phyloP scores from a whole-genome alignment of 1,284 basidiomycete genomes.

The Sanghuangporus weigelae region DNA sequence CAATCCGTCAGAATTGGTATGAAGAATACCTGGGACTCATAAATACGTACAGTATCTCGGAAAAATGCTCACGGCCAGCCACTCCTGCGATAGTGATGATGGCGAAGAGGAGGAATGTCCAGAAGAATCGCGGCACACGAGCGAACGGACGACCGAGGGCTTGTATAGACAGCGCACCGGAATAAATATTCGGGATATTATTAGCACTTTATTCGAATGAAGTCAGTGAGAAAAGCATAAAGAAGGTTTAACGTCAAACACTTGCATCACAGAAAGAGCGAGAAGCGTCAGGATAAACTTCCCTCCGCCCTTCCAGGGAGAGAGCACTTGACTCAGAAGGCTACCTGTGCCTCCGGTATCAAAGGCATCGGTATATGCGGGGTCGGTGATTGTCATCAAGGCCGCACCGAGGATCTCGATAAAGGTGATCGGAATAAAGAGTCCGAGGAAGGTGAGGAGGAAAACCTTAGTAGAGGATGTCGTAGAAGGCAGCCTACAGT shows the following conservation, averaged over 20 bases:
- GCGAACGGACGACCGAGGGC: slow-evolving; percentile 49
- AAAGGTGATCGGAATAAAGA: slow-evolving; percentile 52
- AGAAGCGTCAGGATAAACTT: slow-evolving; percentile 57
- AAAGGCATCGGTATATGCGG: slow-evolving; percentile 45
- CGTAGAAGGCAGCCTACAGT: slow-evolving; percentile 43
- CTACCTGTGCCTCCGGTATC: slow-evolving; percentile 45
- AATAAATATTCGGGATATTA: slow-evolving; percentile 58
- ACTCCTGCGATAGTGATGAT: slow-evolving; percentile 57
- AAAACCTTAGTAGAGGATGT: slow-evolving; percentile 46
- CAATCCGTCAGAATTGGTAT: neutral
- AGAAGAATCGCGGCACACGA: slow-evolving; percentile 54
- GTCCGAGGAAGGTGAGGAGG: slow-evolving; percentile 48
- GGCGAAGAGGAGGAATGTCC: slow-evolving; percentile 49
- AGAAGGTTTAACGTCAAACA: too few species aligned
- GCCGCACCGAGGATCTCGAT: slow-evolving; percentile 51
- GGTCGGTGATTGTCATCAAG: slow-evolving; percentile 51
- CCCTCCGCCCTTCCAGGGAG: slow-evolving; percentile 46
- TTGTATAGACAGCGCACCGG: slow-evolving; percentile 51
- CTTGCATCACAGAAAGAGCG: slow-evolving; percentile 46
- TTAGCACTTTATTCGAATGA: slow-evolving; percentile 36
- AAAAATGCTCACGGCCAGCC: slow-evolving; percentile 57
- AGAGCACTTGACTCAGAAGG: slow-evolving; percentile 37
- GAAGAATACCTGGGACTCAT: neutral
- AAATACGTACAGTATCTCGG: slow-evolving; percentile 37
- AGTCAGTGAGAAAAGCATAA: neutral